Evolutionary conservation across 306 rosid species (phyloP).

Genomic region (Sicyos edulis): DNA sequence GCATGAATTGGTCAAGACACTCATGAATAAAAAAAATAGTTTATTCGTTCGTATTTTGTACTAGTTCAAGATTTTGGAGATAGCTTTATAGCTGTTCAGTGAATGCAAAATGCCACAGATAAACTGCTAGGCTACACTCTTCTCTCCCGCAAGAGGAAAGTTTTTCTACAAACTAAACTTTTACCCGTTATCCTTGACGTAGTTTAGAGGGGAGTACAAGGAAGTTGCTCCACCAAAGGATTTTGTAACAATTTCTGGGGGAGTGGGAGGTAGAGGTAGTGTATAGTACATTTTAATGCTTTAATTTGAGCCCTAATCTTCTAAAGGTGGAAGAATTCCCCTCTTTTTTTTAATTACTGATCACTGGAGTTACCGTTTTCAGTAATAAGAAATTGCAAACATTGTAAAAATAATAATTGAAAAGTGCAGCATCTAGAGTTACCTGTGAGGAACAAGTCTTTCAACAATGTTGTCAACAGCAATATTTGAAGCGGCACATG

Average conservation of each 20-base stretch:
- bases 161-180: neutral
- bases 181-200: too few species aligned
- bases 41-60: too few species aligned
- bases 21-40: too few species aligned
- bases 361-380: neutral
- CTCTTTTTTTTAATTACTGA: neutral
- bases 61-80: too few species aligned
- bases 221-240: neutral
- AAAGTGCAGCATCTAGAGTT: conserved; percentile 18
- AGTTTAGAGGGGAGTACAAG: too few species aligned
- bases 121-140: neutral
- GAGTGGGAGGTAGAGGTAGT: neutral
- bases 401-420: neutral
- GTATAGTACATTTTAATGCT: neutral
- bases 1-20: too few species aligned
- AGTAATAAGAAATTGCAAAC: neutral
- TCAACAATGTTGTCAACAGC: conserved; percentile 99
- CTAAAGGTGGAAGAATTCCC: neutral
- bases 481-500: conserved; percentile 97
- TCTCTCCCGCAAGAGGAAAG: neutral
- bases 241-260: neutral
- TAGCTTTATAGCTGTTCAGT: neutral
- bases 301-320: neutral
- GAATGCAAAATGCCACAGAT: neutral
- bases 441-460: conserved; percentile 82